Conservation (phyloP, 2,329 filamentous ascomycete genomes). For the Beauveria scarabaeidicola region DNA sequence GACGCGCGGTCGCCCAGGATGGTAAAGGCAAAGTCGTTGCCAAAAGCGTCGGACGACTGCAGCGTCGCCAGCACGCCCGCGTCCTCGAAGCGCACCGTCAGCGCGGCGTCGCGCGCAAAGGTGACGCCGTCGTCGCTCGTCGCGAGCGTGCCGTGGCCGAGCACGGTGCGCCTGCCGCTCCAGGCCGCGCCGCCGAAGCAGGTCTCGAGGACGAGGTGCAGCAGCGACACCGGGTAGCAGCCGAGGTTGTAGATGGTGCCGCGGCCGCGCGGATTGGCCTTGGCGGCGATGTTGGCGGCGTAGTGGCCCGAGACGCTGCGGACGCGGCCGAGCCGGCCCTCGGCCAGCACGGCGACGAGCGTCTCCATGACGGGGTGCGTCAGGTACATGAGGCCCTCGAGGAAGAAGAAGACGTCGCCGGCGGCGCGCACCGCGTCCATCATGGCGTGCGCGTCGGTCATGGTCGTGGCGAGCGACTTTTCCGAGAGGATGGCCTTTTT, state of each 20-base stretch:
- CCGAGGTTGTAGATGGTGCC: slow-evolving; percentile 24
- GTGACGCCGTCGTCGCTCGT: slow-evolving; percentile 13
- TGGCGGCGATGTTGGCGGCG: slow-evolving; percentile 20
- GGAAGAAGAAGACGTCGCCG: slow-evolving; percentile 19
- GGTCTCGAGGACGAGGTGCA: slow-evolving; percentile 19
- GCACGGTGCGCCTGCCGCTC: slow-evolving; percentile 13
- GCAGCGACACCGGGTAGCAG: slow-evolving; percentile 21
- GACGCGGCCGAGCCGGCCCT: slow-evolving; percentile 16
- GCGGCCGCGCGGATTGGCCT: slow-evolving; percentile 20
- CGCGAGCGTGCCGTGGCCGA: slow-evolving; percentile 17
- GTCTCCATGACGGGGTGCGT: slow-evolving; percentile 19
- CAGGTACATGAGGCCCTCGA: slow-evolving; percentile 22
- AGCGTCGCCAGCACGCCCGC: slow-evolving; percentile 18
- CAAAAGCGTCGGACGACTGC: slow-evolving; percentile 20
- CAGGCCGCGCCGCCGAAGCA: slow-evolving; percentile 17
- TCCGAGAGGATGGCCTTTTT: slow-evolving; percentile 20
- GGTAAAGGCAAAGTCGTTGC: slow-evolving; percentile 19
- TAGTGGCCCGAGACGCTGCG: slow-evolving; percentile 19
- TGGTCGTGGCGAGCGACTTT: slow-evolving; percentile 20
- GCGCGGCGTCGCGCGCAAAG: slow-evolving; percentile 18
- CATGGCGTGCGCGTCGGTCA: slow-evolving; percentile 19
- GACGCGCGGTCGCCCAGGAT: slow-evolving; percentile 19
- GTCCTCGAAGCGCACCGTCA: slow-evolving; percentile 17
- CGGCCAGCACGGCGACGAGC: slow-evolving; percentile 16
- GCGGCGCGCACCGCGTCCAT: slow-evolving; percentile 15